Conservation (phyloP, 768 basidiomycete species). For the Fomitopsis pulvina region DNA sequence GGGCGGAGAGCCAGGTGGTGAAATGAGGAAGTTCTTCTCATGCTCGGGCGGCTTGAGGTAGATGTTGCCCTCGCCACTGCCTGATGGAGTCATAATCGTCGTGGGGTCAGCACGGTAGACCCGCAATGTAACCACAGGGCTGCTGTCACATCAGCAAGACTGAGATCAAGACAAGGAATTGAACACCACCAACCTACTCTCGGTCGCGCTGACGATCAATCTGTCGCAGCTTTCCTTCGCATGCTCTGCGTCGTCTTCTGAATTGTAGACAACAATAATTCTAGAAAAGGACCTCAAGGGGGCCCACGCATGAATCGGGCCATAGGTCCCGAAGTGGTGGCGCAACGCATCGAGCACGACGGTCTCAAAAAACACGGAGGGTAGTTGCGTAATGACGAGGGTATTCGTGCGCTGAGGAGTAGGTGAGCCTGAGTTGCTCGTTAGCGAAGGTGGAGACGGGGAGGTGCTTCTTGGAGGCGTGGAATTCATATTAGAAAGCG, state of each 20-base stretch:
- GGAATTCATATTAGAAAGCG: not conserved
- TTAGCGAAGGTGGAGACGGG: conserved; percentile 11
- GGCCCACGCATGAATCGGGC: conserved; percentile 86
- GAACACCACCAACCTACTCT: conserved; percentile 39
- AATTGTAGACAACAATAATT: conserved; percentile 73
- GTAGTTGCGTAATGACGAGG: conserved; percentile 72
- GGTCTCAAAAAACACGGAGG: conserved; percentile 72
- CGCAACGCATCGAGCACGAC: conserved; percentile 57
- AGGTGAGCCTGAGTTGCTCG: conserved; percentile 12
- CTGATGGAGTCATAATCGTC: conserved; percentile 38
- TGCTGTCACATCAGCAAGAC: conserved; percentile 19
- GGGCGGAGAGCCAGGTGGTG: conserved; percentile 95
- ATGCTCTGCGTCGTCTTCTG: conserved; percentile 53
- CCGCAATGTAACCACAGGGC: conserved; percentile 45
- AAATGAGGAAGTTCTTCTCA: conserved; percentile 96
- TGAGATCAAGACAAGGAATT: not conserved
- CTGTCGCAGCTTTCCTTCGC: conserved; percentile 66
- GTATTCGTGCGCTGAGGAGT: conserved; percentile 63
- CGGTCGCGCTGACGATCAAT: conserved; percentile 47
- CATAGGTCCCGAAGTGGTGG: conserved; percentile 70
- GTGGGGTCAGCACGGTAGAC: conserved; percentile 73
- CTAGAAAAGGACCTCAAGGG: conserved; percentile 77
- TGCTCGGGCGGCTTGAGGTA: conserved; percentile 71
- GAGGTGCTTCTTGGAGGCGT: conserved; percentile 4
- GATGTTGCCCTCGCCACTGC: conserved; percentile 22